phyloP scores from a whole-genome alignment of 441 rosid species.

The Geranium incanum region DNA sequence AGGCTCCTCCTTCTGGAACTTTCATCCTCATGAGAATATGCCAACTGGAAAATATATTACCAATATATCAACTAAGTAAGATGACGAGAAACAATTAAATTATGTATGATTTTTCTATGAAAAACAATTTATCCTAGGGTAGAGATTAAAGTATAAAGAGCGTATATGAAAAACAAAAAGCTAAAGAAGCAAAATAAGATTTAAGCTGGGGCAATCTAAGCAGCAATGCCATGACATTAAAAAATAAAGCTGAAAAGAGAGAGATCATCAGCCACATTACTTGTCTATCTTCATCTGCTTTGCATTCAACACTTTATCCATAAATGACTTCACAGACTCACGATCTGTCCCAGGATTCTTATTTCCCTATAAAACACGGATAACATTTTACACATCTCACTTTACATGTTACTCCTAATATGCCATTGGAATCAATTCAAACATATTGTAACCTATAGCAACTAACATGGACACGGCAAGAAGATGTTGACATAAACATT shows the following conservation, averaged over 20 bases:
- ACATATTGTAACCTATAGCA: background rate
- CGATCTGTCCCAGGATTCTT: slow-evolving; percentile 81
- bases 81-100: background rate
- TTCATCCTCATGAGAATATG: slow-evolving; percentile 87
- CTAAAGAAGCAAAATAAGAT: slow-evolving; percentile 5
- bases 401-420: background rate
- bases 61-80: slow-evolving; percentile 3
- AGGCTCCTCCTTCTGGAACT: slow-evolving; percentile 52
- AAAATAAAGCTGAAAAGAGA: slow-evolving; percentile 11
- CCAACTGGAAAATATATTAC: slow-evolving; percentile 46
- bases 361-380: slow-evolving; percentile 60
- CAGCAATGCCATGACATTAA: background rate
- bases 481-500: background rate
- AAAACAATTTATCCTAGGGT: background rate
- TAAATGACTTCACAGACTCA: slow-evolving; percentile 50
- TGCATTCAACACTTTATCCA: slow-evolving; percentile 58
- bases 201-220: background rate
- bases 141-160: background rate
- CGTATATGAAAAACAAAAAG: background rate
- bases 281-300: slow-evolving; percentile 89
- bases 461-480: background rate
- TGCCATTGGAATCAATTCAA: background rate
- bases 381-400: background rate
- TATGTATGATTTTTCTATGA: background rate
- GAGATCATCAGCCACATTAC: slow-evolving; percentile 28